These are phyloP conservation scores for Salix dunnii DNA, from an alignment of 345 rosid genomes.

Conservation along the genomic window DNA sequence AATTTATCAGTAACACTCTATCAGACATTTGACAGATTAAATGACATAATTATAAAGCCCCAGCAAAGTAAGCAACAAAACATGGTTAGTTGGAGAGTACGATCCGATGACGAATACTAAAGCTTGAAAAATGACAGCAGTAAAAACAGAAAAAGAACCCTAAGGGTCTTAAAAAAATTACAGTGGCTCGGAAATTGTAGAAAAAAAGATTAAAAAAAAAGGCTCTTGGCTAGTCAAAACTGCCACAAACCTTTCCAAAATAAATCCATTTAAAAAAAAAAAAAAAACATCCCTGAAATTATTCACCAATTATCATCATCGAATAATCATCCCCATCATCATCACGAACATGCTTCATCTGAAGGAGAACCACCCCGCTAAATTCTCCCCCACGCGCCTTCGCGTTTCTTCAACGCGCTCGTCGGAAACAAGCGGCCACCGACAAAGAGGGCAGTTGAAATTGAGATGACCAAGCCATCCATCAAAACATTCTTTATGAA, in stretches of 20 bases:
- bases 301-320: neutral
- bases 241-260: conserved; percentile 9
- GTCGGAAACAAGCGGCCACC: conserved; percentile 45
- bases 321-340: neutral
- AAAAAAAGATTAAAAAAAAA: neutral
- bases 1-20: neutral
- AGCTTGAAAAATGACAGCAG: conserved; percentile 4
- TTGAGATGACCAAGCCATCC: conserved; percentile 74
- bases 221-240: conserved; percentile 13
- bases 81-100: neutral
- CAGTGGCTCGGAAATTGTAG: neutral
- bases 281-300: neutral
- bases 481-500: conserved; percentile 73
- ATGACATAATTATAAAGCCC: neutral
- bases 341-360: conserved; percentile 21
- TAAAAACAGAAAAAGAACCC: neutral
- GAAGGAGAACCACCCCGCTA: conserved; percentile 44
- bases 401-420: conserved; percentile 42
- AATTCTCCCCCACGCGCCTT: conserved; percentile 52
- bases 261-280: neutral
- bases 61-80: neutral
- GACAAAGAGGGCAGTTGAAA: conserved; percentile 72
- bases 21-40: neutral
- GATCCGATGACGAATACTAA: neutral
- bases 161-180: conserved; percentile 6